Evolutionary conservation across 2,329 filamentous ascomycete species (phyloP), one percentile per base, ranked within the genome.

Genomic region (Arthroderma uncinatum): DNA sequence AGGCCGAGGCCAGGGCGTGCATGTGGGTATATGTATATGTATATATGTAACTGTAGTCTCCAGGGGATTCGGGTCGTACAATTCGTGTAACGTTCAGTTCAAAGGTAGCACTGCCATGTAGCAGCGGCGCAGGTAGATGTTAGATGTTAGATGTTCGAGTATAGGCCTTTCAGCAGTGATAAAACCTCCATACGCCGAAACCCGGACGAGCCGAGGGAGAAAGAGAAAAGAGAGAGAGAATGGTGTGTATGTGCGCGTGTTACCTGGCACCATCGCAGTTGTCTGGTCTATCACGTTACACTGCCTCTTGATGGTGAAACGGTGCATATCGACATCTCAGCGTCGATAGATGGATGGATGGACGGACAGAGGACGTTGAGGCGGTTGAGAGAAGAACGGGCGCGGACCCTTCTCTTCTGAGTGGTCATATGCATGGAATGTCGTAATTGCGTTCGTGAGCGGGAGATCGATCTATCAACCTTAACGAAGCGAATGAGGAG

Each of bases 391-490:
- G 12, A 28, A 21, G 21, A 12, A n/a, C 6, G 44, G 44, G 23
- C 44, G 44, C 44, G 44, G 44, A 25, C 44, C 21, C 23, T 48
- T 48, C 23, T 25, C 44, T 28, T 28, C 19, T 28, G 44, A 48
- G 44, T 16, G 21, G 28, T 48, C 44, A 48, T 48, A 48, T 48
- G 44, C 44, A 48, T 30, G 21, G 21, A 48, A 48, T 48, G 44
- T 48, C 9, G 39, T 12, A 6, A n/a, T 42, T 42, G 7, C 16
- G 10, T 25, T 48, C 21, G 25, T 23, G 44, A 48, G 23, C 44
- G 44, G 44, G 44, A 48, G 44, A 48, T 48, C 44, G 44, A 48
- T 44, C 40, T 44, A 44, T 44, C 44, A 48, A 48, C 44, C 44
- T 48, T 48, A 48, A 48, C 44, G 23, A 12, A 7, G 25, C 19